phyloP scores from a whole-genome alignment of 257 asterid species.

The Salvia rosmarinus region DNA sequence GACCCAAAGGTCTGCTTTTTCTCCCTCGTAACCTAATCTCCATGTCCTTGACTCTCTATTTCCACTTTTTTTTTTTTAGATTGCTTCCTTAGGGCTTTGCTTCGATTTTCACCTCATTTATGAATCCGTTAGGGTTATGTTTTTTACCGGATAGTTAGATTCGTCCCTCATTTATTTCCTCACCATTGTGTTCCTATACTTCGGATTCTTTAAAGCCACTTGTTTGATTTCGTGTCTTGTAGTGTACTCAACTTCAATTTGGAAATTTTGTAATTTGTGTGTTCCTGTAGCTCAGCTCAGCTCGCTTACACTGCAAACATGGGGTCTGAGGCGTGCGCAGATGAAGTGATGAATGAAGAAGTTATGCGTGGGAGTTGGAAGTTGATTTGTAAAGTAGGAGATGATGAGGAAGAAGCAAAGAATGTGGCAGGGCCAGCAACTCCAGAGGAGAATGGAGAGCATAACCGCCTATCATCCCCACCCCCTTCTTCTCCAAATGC shows the following conservation, averaged over 20 bases:
- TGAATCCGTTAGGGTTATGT: too few species aligned
- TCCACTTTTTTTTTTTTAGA: too few species aligned
- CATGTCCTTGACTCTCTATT: too few species aligned
- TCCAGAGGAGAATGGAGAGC: constrained; percentile 47
- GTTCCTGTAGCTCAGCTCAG: background rate
- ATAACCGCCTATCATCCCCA: constrained; percentile 29
- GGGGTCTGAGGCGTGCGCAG: constrained; percentile 38
- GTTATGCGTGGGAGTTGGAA: background rate
- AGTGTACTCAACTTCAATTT: background rate
- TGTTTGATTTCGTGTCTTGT: too few species aligned
- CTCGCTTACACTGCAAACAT: background rate
- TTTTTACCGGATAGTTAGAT: too few species aligned
- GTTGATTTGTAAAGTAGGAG: constrained; percentile 4
- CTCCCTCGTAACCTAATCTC: too few species aligned
- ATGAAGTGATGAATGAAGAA: constrained; percentile 29
- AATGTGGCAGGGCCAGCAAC: constrained; percentile 39
- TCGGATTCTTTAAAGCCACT: too few species aligned
- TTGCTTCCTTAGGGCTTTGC: too few species aligned
- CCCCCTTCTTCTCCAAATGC: background rate
- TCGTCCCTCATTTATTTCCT: too few species aligned
- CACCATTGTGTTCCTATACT: too few species aligned
- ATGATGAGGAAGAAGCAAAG: constrained; percentile 14
- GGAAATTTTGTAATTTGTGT: background rate
- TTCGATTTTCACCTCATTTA: too few species aligned
- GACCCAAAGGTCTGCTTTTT: too few species aligned